Base-by-base conservation (phyloP, 2,329 filamentous ascomycete genomes). In the Monilinia fructigena region DNA sequence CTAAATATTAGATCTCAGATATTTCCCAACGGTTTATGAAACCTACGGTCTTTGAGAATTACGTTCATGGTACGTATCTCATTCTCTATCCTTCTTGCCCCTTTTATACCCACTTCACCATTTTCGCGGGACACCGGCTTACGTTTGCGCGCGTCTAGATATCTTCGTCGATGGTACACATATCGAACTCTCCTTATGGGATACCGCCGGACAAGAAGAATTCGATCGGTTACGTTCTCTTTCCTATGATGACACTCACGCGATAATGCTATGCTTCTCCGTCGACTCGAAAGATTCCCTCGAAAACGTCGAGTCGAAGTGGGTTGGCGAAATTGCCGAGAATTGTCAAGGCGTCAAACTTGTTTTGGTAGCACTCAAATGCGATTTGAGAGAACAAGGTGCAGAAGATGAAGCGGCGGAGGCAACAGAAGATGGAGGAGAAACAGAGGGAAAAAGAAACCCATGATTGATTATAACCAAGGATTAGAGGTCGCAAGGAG, bases 21-120 rank as follows among this genome's bases (percentile, higher is more conserved):
- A 97, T 80, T 99, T 99, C 79, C 94, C 94, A 62, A 97, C 94
- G 67, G 94, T 98, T 76, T 98, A 98, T 82, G 93, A 98, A n/a
- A 80, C 95, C 95, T 65, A 99, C 94, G 47, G 94, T 97, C 71
- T 97, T 97, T 80, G 94, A 99, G 79, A 99, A 99, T 80, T 99
- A 98, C 79, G 94, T 99, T 70, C 94, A 99, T 78, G 93, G 92
- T 96, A 85, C 77, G 84, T 47, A 16, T n/a, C n/a, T 45, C 8
- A 48, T n/a, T 45, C 7, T 18, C 11, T 18, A 38, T 28, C 4
- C 10, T 2, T 20, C 3, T 20, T 20, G 8, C 23, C 38, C 23
- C 26, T 53, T 35, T 23, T 16, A 10, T 38, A 38, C 40, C 8
- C 20, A 14, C 40, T 10, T 40, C n/a, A 42, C 48, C 10, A 18